A percentile compares a stretch with the other conserved stretches of the same genome.
These are phyloP conservation scores for Eucalyptus leucophloia DNA, from an alignment of 345 rosid species.

Conservation along the genomic window DNA sequence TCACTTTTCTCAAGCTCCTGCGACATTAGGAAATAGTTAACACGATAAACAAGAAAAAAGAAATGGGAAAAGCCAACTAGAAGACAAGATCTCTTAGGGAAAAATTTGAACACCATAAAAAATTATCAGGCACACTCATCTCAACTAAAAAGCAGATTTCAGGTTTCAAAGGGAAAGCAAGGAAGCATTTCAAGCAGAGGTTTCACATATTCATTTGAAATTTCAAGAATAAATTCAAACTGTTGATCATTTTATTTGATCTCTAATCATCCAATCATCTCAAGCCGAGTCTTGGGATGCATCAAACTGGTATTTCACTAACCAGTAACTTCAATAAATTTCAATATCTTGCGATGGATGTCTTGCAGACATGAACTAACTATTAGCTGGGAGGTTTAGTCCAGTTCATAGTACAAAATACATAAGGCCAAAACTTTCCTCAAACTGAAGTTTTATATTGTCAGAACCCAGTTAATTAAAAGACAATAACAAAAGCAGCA, in stretches of 20 bases:
- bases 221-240: background rate
- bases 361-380: background rate
- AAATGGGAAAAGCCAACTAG: background rate
- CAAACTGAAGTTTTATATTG: background rate
- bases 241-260: background rate
- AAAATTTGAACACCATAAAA: background rate
- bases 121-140: background rate
- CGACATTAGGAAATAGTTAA: background rate
- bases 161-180: background rate
- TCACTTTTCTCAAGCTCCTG: slow-evolving; percentile 96
- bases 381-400: background rate
- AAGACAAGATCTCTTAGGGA: background rate
- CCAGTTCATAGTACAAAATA: background rate
- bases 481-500: background rate
- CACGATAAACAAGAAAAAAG: background rate
- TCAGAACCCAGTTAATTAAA: background rate
- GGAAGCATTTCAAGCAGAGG: background rate
- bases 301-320: background rate
- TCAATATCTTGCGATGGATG: background rate
- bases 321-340: background rate
- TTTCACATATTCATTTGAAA: background rate
- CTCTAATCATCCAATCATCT: background rate
- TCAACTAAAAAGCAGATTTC: background rate
- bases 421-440: background rate
- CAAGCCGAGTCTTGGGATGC: background rate